phyloP scores from a whole-genome alignment of 2,329 filamentous ascomycete species.

The Hypoxylon sp. region DNA sequence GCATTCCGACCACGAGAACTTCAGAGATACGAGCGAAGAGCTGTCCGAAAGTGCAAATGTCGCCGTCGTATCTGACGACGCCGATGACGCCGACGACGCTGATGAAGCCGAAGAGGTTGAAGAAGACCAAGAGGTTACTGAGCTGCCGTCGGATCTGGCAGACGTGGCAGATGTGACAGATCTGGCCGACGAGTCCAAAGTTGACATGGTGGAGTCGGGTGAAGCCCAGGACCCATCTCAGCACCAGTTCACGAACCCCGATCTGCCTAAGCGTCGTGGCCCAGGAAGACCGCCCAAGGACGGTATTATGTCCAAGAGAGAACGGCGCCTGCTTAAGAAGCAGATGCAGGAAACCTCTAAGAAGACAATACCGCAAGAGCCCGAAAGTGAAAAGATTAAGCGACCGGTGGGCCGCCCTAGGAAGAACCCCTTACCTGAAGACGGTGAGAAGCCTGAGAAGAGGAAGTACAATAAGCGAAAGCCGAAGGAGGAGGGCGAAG shows the following conservation, averaged over 20 bases:
- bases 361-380: conserved; percentile 55
- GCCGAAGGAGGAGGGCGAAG: conserved; percentile 62
- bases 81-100: conserved; percentile 50
- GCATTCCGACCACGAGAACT: conserved; percentile 64
- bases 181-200: conserved; percentile 33
- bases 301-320: conserved; percentile 82
- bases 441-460: conserved; percentile 66
- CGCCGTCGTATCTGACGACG: conserved; percentile 46
- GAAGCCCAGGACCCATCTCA: conserved; percentile 25
- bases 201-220: conserved; percentile 21
- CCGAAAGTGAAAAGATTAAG: conserved; percentile 61
- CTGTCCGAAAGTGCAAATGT: conserved; percentile 56
- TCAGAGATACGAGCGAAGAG: conserved; percentile 64
- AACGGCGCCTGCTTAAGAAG: conserved; percentile 71
- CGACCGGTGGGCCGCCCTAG: conserved; percentile 71
- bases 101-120: conserved; percentile 50
- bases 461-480: conserved; percentile 72
- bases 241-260: conserved; percentile 49
- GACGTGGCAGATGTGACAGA: conserved; percentile 27
- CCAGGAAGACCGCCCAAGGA: conserved; percentile 85
- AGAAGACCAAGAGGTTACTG: conserved; percentile 39
- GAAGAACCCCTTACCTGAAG: conserved; percentile 68
- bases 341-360: conserved; percentile 60
- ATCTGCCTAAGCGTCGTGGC: conserved; percentile 72
- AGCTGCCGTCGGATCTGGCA: conserved; percentile 37